Base-by-base conservation (phyloP, 768 basidiomycete genomes). In the Piloderma croceum region DNA sequence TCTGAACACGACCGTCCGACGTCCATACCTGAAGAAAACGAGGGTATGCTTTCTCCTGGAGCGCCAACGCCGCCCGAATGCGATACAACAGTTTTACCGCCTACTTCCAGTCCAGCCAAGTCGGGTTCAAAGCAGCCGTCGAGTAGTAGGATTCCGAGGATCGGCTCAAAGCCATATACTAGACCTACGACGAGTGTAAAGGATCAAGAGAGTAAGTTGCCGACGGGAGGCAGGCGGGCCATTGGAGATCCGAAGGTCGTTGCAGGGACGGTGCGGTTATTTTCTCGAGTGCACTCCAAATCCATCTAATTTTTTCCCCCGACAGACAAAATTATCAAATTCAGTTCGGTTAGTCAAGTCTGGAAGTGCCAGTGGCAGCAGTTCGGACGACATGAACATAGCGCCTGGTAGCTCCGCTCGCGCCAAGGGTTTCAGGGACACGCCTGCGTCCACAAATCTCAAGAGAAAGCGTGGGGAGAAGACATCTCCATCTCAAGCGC, bases 71-170 rank as follows among this genome's bases (percentile, higher is more conserved):
- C n/a, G n/a, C n/a, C n/a, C n/a, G n/a, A n/a, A n/a, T n/a, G n/a
- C n/a, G n/a, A n/a, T n/a, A n/a, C n/a, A n/a, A n/a, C n/a, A n/a
- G n/a, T n/a, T n/a, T n/a, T n/a, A n/a, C n/a, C n/a, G n/a, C n/a
- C n/a, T n/a, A n/a, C n/a, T n/a, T 52, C 40, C 29, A 42, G 53
- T n/a, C 48, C 48, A 17, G 44, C 50, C 4, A 74, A 70, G 41
- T 74, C 75, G 13, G 67, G 45, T 33, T 52, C 81, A 38, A 76
- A 70, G 50, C 74, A 79, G 45, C 57, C 65, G 6, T 50, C 58
- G 19, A 31, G 23, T n/a, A 69, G 81, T 57, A 69, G 69, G 54
- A 83, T 83, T 49, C 81, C 81, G 13, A 69, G 81, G 43, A 76
- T 77, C 31, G 70, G 69, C 24, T 57, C 56, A 19, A 82, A 81